phyloP scores from a whole-genome alignment of 352 stramenopile genomes.

The Aphanomyces invadans region DNA sequence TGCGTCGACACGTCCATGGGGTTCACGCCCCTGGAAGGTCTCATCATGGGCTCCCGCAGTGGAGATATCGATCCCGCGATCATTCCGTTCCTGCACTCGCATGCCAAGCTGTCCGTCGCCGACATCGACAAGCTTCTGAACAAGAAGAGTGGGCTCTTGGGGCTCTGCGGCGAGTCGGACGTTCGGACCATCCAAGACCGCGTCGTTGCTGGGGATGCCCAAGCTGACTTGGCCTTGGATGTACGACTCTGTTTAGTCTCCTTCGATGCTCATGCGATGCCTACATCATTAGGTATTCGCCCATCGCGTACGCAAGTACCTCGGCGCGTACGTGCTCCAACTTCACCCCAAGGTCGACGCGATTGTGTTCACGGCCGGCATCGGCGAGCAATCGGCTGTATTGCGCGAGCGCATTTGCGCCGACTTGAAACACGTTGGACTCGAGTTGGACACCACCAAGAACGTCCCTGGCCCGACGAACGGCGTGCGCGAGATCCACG shows the following conservation, averaged over 20 bases:
- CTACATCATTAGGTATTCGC: constrained; percentile 42
- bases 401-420: constrained; percentile 64
- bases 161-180: constrained; percentile 75
- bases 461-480: constrained; percentile 57
- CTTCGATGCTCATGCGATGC: background rate
- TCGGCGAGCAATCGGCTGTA: constrained; percentile 78
- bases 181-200: constrained; percentile 72
- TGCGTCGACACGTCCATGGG: constrained; percentile 88
- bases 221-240: constrained; percentile 63
- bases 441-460: constrained; percentile 61
- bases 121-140: constrained; percentile 84
- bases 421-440: constrained; percentile 54
- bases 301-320: constrained; percentile 83
- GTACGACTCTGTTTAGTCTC: constrained; percentile 9
- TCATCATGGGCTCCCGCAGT: constrained; percentile 85
- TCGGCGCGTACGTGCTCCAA: constrained; percentile 72
- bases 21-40: constrained; percentile 78
- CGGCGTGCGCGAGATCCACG: constrained; percentile 42
- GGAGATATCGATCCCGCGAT: constrained; percentile 83
- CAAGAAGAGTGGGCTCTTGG: constrained; percentile 81
- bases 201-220: constrained; percentile 39
- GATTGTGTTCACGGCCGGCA: constrained; percentile 86
- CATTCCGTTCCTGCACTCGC: constrained; percentile 58
- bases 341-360: constrained; percentile 61
- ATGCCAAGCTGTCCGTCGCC: constrained; percentile 59